A percentile compares a stretch with the other conserved stretches of the same genome.
Conservation (phyloP, 2,329 filamentous ascomycete genomes). For the Blastomyces parvus region DNA sequence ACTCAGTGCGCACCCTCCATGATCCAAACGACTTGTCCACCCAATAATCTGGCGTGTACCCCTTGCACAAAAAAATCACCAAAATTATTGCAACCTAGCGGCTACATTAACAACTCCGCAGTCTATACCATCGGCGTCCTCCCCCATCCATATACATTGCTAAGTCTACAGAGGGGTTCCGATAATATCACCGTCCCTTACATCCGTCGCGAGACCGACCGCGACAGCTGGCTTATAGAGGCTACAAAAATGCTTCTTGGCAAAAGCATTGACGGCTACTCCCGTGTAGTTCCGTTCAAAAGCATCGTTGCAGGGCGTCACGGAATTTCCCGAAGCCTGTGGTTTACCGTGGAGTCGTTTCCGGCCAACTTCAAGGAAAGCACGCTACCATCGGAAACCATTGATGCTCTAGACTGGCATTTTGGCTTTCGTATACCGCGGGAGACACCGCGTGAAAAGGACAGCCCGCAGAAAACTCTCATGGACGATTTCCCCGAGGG, state of each 20-base stretch:
- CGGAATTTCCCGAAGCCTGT: constrained; percentile 57
- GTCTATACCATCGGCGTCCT: constrained; percentile 78
- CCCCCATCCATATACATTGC: constrained; percentile 82
- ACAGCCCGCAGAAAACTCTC: constrained; percentile 16
- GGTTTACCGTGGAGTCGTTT: constrained; percentile 64
- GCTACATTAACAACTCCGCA: constrained; percentile 61
- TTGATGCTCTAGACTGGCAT: constrained; percentile 71
- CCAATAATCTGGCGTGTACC: constrained; percentile 64
- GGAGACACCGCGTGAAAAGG: constrained; percentile 30
- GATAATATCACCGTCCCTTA: constrained; percentile 53
- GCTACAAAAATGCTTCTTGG: constrained; percentile 62
- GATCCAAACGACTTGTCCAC: constrained; percentile 69
- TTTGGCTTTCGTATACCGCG: constrained; percentile 76
- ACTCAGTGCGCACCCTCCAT: constrained; percentile 65
- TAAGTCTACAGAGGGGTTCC: constrained; percentile 53
- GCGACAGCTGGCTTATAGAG: constrained; percentile 68
- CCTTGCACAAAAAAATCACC: constrained; percentile 60
- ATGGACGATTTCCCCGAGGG: constrained; percentile 5
- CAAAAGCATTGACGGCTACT: constrained; percentile 50
- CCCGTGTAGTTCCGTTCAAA: constrained; percentile 67
- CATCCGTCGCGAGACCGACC: constrained; percentile 57
- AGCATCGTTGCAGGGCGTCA: constrained; percentile 64
- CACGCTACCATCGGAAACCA: constrained; percentile 41
- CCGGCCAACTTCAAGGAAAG: constrained; percentile 41
- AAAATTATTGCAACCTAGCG: constrained; percentile 55